A percentile compares a stretch with the other conserved stretches of the same genome.
Evolutionary conservation across 2,329 filamentous ascomycete genomes (phyloP).

Genomic region (Apiospora aurea): DNA sequence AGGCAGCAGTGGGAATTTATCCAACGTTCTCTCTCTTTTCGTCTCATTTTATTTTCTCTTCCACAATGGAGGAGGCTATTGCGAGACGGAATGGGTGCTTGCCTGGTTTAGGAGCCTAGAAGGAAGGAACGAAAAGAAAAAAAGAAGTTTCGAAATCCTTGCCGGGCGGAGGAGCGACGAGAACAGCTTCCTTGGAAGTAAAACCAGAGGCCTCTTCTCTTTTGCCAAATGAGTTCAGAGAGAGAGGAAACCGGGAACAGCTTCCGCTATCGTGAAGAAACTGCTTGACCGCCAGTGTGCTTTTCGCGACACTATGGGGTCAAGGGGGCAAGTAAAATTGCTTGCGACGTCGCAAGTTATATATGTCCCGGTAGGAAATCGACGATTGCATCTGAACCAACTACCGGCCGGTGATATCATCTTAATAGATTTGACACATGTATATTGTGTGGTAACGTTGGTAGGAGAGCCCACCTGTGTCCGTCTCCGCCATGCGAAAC

Average conservation of each 20-base stretch:
- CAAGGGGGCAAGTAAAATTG: neutral
- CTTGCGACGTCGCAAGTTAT: neutral
- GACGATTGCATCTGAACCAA: neutral
- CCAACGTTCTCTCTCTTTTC: neutral
- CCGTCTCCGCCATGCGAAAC: neutral
- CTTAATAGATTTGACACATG: neutral
- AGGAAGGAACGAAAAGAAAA: neutral
- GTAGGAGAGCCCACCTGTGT: neutral
- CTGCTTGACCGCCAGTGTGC: neutral
- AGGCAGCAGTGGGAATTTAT: neutral
- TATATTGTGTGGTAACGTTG: neutral
- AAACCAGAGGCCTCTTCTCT: neutral
- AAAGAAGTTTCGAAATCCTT: neutral
- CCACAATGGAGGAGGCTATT: neutral
- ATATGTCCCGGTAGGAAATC: neutral
- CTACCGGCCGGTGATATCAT: slow-evolving; percentile 6
- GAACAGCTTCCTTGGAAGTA: neutral
- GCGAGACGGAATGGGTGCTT: neutral
- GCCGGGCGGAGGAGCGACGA: neutral
- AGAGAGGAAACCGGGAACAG: neutral
- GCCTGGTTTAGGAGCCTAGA: neutral
- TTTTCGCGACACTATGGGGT: neutral
- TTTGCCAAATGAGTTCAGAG: no score
- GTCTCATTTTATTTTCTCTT: neutral
- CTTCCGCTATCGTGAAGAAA: neutral